Conservation (phyloP, 352 stramenopile genomes). For the Phytophthora colocasiae region DNA sequence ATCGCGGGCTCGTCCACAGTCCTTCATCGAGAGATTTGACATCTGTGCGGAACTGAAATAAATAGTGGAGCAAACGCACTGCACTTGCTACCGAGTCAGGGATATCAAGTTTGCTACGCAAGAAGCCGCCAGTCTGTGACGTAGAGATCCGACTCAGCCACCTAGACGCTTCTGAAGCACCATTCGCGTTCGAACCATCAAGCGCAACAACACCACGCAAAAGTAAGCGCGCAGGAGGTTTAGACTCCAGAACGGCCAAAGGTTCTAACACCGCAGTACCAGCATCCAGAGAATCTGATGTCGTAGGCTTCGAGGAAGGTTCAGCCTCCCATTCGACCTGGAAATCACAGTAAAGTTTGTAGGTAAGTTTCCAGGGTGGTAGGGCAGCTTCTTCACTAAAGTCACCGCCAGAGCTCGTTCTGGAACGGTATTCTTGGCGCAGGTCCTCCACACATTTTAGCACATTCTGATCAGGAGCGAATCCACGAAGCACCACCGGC, state of each 20-base stretch:
- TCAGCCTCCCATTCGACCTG: constrained; percentile 59
- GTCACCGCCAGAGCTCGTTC: constrained; percentile 5
- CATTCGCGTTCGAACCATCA: constrained; percentile 26
- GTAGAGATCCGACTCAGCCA: constrained; percentile 34
- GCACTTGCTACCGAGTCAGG: constrained; percentile 50
- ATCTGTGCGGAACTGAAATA: constrained; percentile 57
- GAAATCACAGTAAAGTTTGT: constrained; percentile 79
- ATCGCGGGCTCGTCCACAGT: constrained; percentile 71
- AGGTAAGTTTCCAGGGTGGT: constrained; percentile 78
- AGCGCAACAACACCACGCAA: constrained; percentile 32
- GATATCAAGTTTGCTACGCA: constrained; percentile 19
- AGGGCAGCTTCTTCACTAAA: constrained; percentile 22
- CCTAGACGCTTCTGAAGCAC: constrained; percentile 20
- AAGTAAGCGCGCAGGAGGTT: constrained; percentile 19
- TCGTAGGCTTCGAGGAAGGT: constrained; percentile 10
- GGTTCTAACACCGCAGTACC: constrained; percentile 11
- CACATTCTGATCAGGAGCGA: constrained; percentile 77
- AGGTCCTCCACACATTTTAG: constrained; percentile 79
- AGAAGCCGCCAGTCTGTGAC: constrained; percentile 14
- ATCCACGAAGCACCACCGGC: constrained; percentile 43
- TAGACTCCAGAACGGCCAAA: constrained; percentile 25
- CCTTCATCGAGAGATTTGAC: constrained; percentile 41
- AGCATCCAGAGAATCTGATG: constrained; percentile 1
- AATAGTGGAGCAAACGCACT: constrained; percentile 62
- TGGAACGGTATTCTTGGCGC: constrained; percentile 31